These are phyloP conservation scores for Hanseniaspora mollemarum DNA, from an alignment of 805 yeast species.

Conservation along the genomic window DNA sequence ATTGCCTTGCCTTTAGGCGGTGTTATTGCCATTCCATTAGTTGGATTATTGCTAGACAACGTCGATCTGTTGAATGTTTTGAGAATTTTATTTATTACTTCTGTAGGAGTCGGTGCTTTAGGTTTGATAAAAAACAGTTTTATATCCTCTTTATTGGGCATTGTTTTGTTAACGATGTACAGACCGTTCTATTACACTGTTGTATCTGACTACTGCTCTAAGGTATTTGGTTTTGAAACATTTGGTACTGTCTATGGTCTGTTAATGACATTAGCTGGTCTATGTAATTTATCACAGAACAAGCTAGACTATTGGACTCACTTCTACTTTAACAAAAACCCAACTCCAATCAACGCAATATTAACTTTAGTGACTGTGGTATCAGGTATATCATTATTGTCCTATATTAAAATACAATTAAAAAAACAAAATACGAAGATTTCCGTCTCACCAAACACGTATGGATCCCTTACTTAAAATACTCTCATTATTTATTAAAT, in stretches of 20 bases:
- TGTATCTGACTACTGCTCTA: constrained; percentile 81
- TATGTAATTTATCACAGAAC: constrained; percentile 65
- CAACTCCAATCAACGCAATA: constrained; percentile 58
- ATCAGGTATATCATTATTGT: constrained; percentile 15
- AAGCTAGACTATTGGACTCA: constrained; percentile 62
- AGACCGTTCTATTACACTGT: constrained; percentile 91
- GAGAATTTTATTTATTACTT: constrained; percentile 39
- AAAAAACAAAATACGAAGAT: background rate
- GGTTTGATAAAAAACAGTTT: constrained; percentile 46
- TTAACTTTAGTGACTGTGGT: constrained; percentile 46
- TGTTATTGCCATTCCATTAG: constrained; percentile 70
- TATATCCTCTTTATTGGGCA: constrained; percentile 52
- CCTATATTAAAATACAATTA: constrained; percentile 4
- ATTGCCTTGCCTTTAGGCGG: constrained; percentile 84
- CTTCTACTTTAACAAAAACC: constrained; percentile 54
- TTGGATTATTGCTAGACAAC: constrained; percentile 70
- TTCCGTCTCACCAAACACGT: background rate
- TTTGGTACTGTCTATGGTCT: constrained; percentile 89
- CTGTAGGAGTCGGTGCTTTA: constrained; percentile 55
- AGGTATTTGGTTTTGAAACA: constrained; percentile 83
- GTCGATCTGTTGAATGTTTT: constrained; percentile 51
- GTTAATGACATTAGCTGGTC: constrained; percentile 68
- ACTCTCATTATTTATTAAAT: too few species aligned
- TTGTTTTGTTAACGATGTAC: constrained; percentile 60
- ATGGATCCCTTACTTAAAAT: too few species aligned